Conservation (phyloP, 306 rosid genomes). For the Begonia masoniana region DNA sequence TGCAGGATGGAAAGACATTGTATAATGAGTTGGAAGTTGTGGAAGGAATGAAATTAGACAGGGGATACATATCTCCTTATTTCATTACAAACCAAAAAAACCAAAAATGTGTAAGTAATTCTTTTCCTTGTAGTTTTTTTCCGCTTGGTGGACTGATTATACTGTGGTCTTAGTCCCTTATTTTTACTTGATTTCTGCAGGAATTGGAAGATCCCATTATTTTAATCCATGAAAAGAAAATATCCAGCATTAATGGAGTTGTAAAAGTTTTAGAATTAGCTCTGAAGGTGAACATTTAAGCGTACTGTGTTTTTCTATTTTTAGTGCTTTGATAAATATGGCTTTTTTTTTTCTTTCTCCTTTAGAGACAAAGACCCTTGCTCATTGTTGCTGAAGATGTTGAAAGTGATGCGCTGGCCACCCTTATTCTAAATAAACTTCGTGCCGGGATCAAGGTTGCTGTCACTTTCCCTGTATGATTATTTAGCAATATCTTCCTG, state of each 20-base stretch:
- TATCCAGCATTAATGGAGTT: conserved; percentile 57
- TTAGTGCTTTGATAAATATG: neutral
- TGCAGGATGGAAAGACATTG: conserved; percentile 90
- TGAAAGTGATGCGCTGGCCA: conserved; percentile 86
- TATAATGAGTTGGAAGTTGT: conserved; percentile 91
- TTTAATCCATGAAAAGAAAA: conserved; percentile 90
- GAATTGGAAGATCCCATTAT: conserved; percentile 90
- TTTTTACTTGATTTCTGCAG: conserved; percentile 15
- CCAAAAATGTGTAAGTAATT: conserved; percentile 78
- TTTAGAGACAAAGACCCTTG: conserved; percentile 76
- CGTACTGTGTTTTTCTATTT: conserved; percentile 1
- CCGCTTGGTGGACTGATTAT: neutral
- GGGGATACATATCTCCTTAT: conserved; percentile 93
- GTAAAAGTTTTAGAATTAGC: conserved; percentile 88
- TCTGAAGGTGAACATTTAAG: conserved; percentile 37
- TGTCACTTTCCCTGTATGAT: neutral
- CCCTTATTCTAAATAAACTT: conserved; percentile 76
- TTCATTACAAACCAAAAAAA: conserved; percentile 84
- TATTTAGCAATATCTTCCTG: conserved; percentile 1
- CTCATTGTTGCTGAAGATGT: conserved; percentile 83
- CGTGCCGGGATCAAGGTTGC: conserved; percentile 96
- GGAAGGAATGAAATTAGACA: conserved; percentile 96
- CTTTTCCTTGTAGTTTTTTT: neutral
- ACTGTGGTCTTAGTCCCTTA: neutral
- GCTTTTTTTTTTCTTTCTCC: conserved; percentile 7